Conservation (phyloP, 495 filamentous ascomycete species). For the Evernia prunastri region DNA sequence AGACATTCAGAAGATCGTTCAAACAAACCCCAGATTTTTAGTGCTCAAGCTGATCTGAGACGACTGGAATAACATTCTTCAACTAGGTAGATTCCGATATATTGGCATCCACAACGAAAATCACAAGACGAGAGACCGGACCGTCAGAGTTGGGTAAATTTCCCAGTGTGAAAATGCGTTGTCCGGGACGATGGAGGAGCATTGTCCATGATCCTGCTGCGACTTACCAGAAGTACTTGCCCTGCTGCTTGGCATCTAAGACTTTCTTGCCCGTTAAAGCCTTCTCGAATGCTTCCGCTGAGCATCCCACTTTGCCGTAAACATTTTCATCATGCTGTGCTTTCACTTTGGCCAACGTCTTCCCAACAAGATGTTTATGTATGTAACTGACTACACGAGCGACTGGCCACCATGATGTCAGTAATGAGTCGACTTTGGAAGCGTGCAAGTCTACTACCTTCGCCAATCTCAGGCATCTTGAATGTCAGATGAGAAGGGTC, state of each 20-base stretch:
- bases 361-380: constrained; percentile 71
- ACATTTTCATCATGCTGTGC: constrained; percentile 72
- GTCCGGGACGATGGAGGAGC: not conserved
- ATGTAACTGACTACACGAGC: constrained; percentile 81
- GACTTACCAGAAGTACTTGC: constrained; percentile 87
- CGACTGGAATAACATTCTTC: not conserved
- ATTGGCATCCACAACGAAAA: not conserved
- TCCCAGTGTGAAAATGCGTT: not conserved
- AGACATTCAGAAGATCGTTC: not conserved
- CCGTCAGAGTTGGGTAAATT: not conserved
- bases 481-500: not conserved
- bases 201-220: not conserved
- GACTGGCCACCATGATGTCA: constrained; percentile 37
- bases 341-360: constrained; percentile 63
- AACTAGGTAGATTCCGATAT: not conserved
- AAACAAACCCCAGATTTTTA: not conserved
- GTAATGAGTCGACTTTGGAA: not conserved
- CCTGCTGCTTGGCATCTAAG: constrained; percentile 68
- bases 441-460: constrained; percentile 40
- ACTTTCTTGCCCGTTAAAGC: constrained; percentile 73
- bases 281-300: constrained; percentile 59
- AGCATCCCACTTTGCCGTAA: constrained; percentile 83
- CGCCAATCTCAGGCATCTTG: constrained; percentile 75
- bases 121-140: not conserved
- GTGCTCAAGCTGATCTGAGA: not conserved